phyloP scores from a whole-genome alignment of 257 asterid species.

The Thymus mandschuricus region DNA sequence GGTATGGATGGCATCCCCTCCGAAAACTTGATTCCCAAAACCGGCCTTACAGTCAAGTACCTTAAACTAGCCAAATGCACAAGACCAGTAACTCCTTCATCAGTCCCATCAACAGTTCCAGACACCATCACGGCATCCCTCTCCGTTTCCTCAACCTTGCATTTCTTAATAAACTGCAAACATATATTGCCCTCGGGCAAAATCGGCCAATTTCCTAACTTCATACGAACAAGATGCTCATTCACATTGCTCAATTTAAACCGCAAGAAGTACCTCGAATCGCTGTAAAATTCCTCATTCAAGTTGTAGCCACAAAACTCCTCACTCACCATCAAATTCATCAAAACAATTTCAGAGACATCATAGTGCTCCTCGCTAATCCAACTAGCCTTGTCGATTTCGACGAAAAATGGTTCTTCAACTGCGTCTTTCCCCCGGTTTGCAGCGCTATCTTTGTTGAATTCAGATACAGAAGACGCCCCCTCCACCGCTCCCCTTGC shows the following conservation, averaged over 20 bases:
- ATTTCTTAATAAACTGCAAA: conserved; percentile 61
- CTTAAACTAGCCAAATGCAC: conserved; percentile 86
- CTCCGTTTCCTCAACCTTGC: conserved; percentile 45
- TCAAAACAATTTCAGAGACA: conserved; percentile 69
- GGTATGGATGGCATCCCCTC: conserved; percentile 51
- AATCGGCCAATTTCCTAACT: conserved; percentile 95
- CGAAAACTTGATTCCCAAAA: conserved; percentile 41
- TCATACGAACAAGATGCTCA: conserved; percentile 68
- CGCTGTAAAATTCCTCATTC: conserved; percentile 52
- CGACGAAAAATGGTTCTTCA: conserved; percentile 61
- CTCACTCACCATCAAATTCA: conserved; percentile 58
- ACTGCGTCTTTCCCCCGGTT: conserved; percentile 29
- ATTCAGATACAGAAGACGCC: conserved; percentile 38
- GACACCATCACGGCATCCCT: conserved; percentile 54
- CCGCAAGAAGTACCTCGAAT: conserved; percentile 61
- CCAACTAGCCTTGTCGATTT: conserved; percentile 65
- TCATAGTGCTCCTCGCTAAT: conserved; percentile 66
- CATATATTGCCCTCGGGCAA: conserved; percentile 50
- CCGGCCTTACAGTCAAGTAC: conserved; percentile 72
- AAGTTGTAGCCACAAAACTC: conserved; percentile 52
- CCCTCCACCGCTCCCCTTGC: conserved; percentile 52
- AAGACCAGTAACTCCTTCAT: conserved; percentile 80
- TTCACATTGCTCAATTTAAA: conserved; percentile 61
- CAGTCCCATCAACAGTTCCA: conserved; percentile 84
- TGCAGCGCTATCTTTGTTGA: conserved; percentile 30